Percentiles rank a stretch among this genome's conserved stretches.
Evolutionary conservation across 2,329 filamentous ascomycete species (phyloP).

Genomic region (Xenoacremonium recifei): DNA sequence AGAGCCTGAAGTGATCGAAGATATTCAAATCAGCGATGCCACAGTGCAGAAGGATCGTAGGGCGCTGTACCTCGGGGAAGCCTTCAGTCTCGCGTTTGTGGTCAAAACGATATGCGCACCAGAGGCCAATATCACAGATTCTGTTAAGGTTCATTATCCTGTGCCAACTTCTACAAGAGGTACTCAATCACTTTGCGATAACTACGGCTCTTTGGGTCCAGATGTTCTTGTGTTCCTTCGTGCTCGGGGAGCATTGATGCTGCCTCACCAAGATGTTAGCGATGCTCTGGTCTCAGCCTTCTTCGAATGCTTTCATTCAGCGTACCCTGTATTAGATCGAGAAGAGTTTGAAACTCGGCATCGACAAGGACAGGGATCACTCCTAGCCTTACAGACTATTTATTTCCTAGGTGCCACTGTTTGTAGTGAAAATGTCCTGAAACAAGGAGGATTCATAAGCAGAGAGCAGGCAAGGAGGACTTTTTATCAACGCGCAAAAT

Average conservation of each 20-base stretch:
- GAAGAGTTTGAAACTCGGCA: neutral
- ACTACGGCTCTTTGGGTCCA: neutral
- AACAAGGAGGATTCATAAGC: conserved; percentile 29
- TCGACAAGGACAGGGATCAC: conserved; percentile 30
- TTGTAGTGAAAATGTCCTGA: conserved; percentile 41
- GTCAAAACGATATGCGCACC: neutral
- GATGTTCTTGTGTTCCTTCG: neutral
- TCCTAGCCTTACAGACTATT: conserved; percentile 45
- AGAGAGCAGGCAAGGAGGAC: conserved; percentile 43
- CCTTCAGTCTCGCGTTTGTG: neutral
- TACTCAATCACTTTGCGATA: neutral
- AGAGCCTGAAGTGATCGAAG: neutral
- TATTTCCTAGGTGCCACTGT: conserved; percentile 49
- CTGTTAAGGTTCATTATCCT: neutral
- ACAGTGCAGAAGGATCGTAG: neutral
- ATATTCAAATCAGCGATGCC: neutral
- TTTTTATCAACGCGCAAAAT: conserved; percentile 46
- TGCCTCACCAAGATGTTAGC: neutral
- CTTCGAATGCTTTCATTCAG: neutral
- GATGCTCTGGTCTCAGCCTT: neutral
- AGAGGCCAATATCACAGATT: neutral
- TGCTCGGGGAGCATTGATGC: neutral
- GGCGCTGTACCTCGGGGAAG: neutral
- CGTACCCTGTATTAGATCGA: neutral
- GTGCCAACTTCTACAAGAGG: neutral